phyloP scores from a whole-genome alignment of 2,329 filamentous ascomycete species.

The Ilyonectria mors-panacis region DNA sequence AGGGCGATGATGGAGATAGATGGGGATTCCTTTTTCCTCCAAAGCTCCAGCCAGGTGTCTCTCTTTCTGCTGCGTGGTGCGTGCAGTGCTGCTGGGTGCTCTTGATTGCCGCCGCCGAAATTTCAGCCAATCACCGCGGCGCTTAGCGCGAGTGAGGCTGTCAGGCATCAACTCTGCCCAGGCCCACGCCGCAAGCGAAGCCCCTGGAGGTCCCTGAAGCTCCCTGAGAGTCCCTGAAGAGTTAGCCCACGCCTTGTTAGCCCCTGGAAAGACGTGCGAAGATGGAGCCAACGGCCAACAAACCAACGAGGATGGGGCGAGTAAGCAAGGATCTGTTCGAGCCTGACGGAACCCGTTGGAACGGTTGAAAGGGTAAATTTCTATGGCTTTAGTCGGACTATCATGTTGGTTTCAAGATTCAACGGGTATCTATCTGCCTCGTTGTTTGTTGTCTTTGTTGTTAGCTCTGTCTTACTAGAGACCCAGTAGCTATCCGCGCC shows the following conservation, averaged over 20 bases:
- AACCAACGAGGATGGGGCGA: slow-evolving; percentile 19
- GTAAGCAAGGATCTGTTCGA: slow-evolving; percentile 14
- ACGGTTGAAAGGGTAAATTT: neutral
- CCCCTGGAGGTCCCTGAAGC: slow-evolving; percentile 15
- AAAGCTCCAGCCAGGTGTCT: slow-evolving; percentile 42
- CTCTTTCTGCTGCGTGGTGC: slow-evolving; percentile 34
- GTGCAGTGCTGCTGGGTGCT: slow-evolving; percentile 36
- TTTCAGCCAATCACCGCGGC: slow-evolving; percentile 47
- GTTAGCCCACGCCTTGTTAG: neutral
- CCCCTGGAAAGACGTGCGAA: slow-evolving; percentile 3
- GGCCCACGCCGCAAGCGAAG: slow-evolving; percentile 9
- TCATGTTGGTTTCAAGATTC: neutral
- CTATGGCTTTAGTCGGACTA: neutral
- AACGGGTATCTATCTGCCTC: neutral
- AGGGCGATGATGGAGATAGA: slow-evolving; percentile 13
- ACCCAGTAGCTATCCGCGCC: neutral
- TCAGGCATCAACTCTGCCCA: slow-evolving; percentile 47
- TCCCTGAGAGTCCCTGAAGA: slow-evolving; percentile 2
- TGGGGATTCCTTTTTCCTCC: slow-evolving; percentile 33
- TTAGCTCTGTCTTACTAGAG: neutral
- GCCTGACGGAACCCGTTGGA: neutral
- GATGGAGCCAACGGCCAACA: slow-evolving; percentile 22
- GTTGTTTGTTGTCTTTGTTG: neutral
- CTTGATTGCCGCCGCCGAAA: slow-evolving; percentile 40
- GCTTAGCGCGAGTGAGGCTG: slow-evolving; percentile 40